These are phyloP conservation scores for Penicillium sp. DNA, from an alignment of 2,329 filamentous ascomycete species.

Conservation along the genomic window DNA sequence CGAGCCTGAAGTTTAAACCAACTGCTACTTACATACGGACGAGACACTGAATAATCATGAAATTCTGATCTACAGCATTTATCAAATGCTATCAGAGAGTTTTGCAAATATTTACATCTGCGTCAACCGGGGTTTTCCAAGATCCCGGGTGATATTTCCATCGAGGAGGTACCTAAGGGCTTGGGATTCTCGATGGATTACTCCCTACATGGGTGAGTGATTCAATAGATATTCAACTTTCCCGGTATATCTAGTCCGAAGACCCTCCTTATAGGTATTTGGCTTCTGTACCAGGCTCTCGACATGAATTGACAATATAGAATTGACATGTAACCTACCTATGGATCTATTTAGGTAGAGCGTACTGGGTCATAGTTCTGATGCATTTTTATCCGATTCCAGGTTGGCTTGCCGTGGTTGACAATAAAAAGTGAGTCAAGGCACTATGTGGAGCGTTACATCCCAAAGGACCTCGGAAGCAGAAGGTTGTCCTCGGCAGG, in stretches of 20 bases:
- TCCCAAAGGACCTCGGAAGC: conserved; percentile 4
- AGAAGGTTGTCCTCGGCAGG: conserved; percentile 12
- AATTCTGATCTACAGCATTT: neutral
- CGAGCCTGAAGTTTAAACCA: neutral
- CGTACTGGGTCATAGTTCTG: neutral
- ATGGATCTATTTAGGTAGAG: no score
- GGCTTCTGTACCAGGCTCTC: no score
- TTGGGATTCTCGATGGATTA: no score
- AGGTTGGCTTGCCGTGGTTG: neutral
- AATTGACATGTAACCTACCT: no score
- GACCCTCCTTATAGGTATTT: no score
- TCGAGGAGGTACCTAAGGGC: no score
- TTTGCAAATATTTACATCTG: neutral
- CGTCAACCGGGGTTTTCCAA: no score
- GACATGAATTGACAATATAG: no score
- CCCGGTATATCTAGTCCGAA: no score
- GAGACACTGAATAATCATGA: neutral
- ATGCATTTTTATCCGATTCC: neutral
- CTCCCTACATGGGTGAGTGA: no score
- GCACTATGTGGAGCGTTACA: neutral
- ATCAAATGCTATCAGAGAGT: neutral
- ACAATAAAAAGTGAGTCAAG: neutral
- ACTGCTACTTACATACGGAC: neutral
- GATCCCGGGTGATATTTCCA: neutral
- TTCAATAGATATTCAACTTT: no score